phyloP scores from a whole-genome alignment of 371 early-diverging fungal species.

The Actinomortierella wolfii region DNA sequence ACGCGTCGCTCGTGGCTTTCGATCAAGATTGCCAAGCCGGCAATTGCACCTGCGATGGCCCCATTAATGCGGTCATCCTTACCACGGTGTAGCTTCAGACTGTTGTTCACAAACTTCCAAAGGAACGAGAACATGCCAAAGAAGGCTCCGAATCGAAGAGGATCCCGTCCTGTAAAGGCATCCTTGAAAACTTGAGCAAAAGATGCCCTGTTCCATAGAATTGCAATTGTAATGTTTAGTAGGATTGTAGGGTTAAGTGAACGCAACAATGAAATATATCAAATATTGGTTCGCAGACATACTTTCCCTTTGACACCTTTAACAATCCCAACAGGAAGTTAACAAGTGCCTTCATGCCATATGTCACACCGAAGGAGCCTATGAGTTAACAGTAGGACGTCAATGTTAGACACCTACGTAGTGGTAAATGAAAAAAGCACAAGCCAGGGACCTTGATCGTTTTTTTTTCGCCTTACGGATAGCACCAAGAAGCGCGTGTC shows the following conservation, averaged over 20 bases:
- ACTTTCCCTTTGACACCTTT: conserved; percentile 37
- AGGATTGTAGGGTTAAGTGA: too few relatives aligned
- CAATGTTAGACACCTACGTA: too few relatives aligned
- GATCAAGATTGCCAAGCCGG: conserved; percentile 60
- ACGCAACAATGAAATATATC: background rate
- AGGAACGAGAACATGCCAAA: conserved; percentile 75
- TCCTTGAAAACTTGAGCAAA: conserved; percentile 47
- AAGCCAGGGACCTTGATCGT: too few relatives aligned
- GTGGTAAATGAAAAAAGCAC: too few relatives aligned
- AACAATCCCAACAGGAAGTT: conserved; percentile 33
- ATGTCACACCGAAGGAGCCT: conserved; percentile 29
- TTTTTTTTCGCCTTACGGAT: conserved; percentile 21
- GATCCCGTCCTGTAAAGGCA: conserved; percentile 57
- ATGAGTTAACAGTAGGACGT: background rate
- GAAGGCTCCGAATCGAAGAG: conserved; percentile 71
- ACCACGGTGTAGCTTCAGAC: conserved; percentile 57
- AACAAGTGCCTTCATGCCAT: conserved; percentile 31
- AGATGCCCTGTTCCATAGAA: conserved; percentile 49
- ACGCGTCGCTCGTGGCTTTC: conserved; percentile 65
- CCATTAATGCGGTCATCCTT: conserved; percentile 68
- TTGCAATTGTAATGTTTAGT: too few relatives aligned
- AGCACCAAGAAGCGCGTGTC: conserved; percentile 39
- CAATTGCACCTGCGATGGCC: conserved; percentile 56
- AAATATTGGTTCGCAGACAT: conserved; percentile 9
- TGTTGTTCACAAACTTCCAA: conserved; percentile 77